Evolutionary conservation across 2,329 filamentous ascomycete genomes (phyloP).

Genomic region (Penicillium sp.): DNA sequence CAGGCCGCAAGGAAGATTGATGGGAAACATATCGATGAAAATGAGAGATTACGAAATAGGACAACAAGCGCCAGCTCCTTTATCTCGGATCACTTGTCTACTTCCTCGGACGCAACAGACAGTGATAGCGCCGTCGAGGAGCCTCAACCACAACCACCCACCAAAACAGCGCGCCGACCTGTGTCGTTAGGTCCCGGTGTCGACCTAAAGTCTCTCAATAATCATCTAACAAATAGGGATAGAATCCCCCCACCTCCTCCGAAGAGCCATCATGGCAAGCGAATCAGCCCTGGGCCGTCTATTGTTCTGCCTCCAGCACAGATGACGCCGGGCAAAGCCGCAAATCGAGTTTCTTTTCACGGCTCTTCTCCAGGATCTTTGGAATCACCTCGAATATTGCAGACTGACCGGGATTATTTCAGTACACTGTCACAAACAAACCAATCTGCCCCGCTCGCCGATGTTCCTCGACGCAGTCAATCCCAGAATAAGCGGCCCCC

Average conservation of each 20-base stretch:
- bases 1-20: constrained; percentile 15
- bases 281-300: constrained; percentile 58
- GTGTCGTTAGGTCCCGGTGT: constrained; percentile 64
- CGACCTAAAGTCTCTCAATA: constrained; percentile 42
- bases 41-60: constrained; percentile 7
- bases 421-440: constrained; percentile 16
- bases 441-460: constrained; percentile 24
- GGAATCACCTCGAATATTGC: constrained; percentile 51
- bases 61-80: constrained; percentile 7
- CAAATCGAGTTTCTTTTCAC: constrained; percentile 34
- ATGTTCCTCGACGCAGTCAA: constrained; percentile 36
- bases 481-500: constrained; percentile 50
- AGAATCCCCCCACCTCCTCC: constrained; percentile 72
- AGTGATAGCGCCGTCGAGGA: constrained; percentile 53
- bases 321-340: constrained; percentile 31
- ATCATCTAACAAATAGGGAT: constrained; percentile 51
- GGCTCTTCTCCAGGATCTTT: constrained; percentile 29
- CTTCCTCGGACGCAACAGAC: constrained; percentile 25
- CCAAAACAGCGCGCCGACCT: constrained; percentile 59
- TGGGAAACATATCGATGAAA: neutral
- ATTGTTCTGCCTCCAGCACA: constrained; percentile 30
- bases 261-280: constrained; percentile 77
- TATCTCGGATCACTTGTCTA: constrained; percentile 16
- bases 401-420: constrained; percentile 54
- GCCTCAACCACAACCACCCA: constrained; percentile 52